A percentile compares a stretch with the other conserved stretches of the same genome.
Conservation (phyloP, 23 red algal species). For the Chondrus crispus region DNA sequence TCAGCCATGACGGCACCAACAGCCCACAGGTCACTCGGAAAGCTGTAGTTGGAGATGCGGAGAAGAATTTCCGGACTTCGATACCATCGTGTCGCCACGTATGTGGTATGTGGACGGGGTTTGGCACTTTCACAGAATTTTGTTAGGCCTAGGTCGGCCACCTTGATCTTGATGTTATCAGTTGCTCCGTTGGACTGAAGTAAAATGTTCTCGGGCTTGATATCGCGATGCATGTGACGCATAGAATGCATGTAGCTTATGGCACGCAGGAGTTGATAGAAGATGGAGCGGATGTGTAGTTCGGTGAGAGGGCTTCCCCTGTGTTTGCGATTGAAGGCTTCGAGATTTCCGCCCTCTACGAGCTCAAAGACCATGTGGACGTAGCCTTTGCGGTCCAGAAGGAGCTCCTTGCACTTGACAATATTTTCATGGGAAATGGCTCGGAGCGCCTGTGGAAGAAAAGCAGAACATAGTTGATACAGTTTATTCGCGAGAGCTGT, state of each 20-base stretch:
- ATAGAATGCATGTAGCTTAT: conserved; percentile 82
- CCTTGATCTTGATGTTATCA: conserved; percentile 12
- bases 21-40: conserved; percentile 93
- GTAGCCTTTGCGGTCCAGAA: conserved; percentile 18
- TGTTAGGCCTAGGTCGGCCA: conserved; percentile 83
- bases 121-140: conserved; percentile 23
- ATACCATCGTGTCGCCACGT: conserved; percentile 89
- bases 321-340: conserved; percentile 24
- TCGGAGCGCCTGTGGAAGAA: conserved; percentile 23
- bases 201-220: conserved; percentile 94
- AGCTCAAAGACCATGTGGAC: conserved; percentile 62
- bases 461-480: not conserved
- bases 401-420: conserved; percentile 38
- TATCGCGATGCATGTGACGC: conserved; percentile 83
- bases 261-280: conserved; percentile 77
- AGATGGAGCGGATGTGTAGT: conserved; percentile 11
- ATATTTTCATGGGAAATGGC: conserved; percentile 33
- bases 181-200: not conserved
- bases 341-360: conserved; percentile 44
- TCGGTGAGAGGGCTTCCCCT: conserved; percentile 26
- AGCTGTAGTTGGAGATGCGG: conserved; percentile 71
- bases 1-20: conserved; percentile 89
- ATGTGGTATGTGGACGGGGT: conserved; percentile 61
- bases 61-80: conserved; percentile 85
- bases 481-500: not conserved